These are phyloP conservation scores for Trametes elegans DNA, from an alignment of 768 basidiomycete genomes.

Conservation along the genomic window DNA sequence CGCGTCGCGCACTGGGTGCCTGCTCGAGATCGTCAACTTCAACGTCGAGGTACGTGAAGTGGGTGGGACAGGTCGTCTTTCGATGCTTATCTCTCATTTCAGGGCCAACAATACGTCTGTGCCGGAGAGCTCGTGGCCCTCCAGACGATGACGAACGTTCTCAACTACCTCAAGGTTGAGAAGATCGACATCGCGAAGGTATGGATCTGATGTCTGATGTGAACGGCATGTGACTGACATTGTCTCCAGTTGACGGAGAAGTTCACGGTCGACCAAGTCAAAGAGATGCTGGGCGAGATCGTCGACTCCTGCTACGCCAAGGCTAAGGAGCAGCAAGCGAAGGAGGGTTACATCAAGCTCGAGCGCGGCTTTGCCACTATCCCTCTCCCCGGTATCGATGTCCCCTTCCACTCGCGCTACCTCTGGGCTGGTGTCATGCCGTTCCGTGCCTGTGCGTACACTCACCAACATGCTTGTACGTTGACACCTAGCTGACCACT, in stretches of 20 bases:
- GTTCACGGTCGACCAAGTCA: slow-evolving; percentile 88
- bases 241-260: slow-evolving; percentile 72
- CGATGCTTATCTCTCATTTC: no score
- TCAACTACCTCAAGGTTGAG: slow-evolving; percentile 95
- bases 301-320: slow-evolving; percentile 77
- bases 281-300: slow-evolving; percentile 93
- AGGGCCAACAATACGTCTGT: slow-evolving; percentile 99
- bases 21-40: slow-evolving; percentile 98
- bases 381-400: slow-evolving; percentile 94
- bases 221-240: slow-evolving; percentile 2
- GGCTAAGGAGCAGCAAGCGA: slow-evolving; percentile 68
- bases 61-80: no score
- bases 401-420: slow-evolving; percentile 99
- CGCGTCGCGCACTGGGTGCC: slow-evolving; percentile 65
- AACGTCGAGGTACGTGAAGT: slow-evolving; percentile 71
- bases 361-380: slow-evolving; percentile 97
- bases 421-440: slow-evolving; percentile 98
- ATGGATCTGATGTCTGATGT: neutral
- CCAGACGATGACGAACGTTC: slow-evolving; percentile 91
- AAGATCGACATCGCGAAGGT: slow-evolving; percentile 93
- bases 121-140: slow-evolving; percentile 94
- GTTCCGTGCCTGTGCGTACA: slow-evolving; percentile 85
- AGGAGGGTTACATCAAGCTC: slow-evolving; percentile 87
- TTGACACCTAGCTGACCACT: no score
- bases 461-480: neutral